Percentiles rank a stretch among this genome's conserved stretches.
Evolutionary conservation across 768 basidiomycete genomes (phyloP).

Genomic region (Rhodocollybia butyracea): DNA sequence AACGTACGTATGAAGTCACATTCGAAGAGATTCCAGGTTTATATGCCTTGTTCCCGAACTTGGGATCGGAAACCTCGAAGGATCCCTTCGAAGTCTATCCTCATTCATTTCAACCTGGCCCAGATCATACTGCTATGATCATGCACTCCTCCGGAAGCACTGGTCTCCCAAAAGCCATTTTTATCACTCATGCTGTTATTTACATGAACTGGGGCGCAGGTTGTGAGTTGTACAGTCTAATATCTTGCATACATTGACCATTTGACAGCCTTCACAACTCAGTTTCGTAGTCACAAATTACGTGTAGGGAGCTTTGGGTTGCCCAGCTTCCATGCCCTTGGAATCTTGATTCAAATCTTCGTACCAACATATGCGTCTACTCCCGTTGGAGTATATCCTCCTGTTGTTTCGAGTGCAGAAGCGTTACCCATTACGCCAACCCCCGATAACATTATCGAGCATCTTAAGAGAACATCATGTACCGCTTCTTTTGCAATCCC

Average conservation of each 20-base stretch:
- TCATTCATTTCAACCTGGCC: background rate
- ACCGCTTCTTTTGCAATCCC: constrained; percentile 25
- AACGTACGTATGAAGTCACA: background rate
- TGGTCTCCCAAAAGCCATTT: constrained; percentile 34
- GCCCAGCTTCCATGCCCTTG: constrained; percentile 31
- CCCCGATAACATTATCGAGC: constrained; percentile 30
- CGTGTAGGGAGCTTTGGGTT: constrained; percentile 24
- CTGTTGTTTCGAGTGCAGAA: constrained; percentile 15
- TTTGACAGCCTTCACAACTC: constrained; percentile 2
- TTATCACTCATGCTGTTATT: constrained; percentile 18
- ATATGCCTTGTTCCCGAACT: constrained; percentile 18
- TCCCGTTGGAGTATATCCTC: constrained; percentile 23
- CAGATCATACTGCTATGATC: constrained; percentile 20
- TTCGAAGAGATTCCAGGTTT: constrained; percentile 8
- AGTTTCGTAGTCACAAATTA: constrained; percentile 3
- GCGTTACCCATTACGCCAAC: constrained; percentile 29
- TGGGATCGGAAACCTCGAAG: constrained; percentile 16
- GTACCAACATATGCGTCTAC: constrained; percentile 18
- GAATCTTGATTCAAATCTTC: constrained; percentile 22
- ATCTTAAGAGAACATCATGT: constrained; percentile 15
- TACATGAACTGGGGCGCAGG: constrained; percentile 19
- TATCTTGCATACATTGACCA: background rate
- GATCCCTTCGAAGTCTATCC: background rate
- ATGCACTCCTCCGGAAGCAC: constrained; percentile 41
- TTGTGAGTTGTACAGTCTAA: constrained; percentile 20